These are phyloP conservation scores for Fonsecaea erecta DNA, from an alignment of 2,329 filamentous ascomycete species.

Conservation along the genomic window DNA sequence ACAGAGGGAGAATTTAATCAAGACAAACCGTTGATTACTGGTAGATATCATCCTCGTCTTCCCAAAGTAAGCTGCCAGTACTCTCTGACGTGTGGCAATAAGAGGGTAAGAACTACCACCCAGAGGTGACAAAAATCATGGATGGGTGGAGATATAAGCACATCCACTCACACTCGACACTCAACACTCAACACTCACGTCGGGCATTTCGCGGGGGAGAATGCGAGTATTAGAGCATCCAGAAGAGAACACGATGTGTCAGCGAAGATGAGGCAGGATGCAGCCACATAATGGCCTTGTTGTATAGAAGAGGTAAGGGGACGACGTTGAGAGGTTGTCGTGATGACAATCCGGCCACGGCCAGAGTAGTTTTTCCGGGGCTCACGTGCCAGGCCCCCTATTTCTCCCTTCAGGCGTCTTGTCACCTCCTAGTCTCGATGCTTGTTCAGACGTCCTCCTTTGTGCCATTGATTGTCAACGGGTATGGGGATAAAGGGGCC, in stretches of 20 bases:
- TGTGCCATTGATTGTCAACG: not conserved
- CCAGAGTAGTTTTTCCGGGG: not conserved
- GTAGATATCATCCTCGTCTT: not conserved
- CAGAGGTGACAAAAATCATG: not conserved
- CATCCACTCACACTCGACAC: not conserved
- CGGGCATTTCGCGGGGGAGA: not conserved
- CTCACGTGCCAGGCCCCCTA: not conserved
- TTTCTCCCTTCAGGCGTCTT: not conserved
- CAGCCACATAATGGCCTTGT: not conserved
- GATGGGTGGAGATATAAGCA: constrained; percentile 3
- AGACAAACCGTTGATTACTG: not conserved
- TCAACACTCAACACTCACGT: too few relatives aligned
- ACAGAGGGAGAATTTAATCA: not conserved
- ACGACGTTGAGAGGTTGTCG: not conserved
- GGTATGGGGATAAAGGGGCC: not conserved
- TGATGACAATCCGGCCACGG: too few relatives aligned
- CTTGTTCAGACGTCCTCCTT: not conserved
- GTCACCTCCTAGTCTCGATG: not conserved
- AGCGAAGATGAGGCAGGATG: not conserved
- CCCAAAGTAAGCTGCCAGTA: not conserved
- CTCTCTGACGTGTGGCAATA: not conserved
- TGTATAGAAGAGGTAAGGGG: not conserved
- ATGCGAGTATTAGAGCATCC: not conserved
- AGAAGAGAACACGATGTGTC: not conserved
- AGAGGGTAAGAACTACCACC: not conserved